Conservation (phyloP, 345 rosid species). For the Raphanus raphanistrum region DNA sequence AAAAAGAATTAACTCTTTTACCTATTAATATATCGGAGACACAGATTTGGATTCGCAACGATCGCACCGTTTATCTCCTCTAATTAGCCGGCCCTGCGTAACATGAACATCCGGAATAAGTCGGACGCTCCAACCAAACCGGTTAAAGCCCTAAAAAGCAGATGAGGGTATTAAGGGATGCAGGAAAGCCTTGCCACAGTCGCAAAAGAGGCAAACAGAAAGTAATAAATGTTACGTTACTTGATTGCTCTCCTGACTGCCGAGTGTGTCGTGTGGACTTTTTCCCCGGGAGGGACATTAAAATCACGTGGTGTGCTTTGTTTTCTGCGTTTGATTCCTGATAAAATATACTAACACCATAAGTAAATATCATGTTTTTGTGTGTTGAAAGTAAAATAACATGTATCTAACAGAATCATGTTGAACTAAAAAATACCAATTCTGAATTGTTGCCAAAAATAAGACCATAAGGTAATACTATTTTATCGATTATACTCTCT, state of each 20-base stretch:
- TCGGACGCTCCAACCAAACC: not conserved
- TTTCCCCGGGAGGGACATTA: not conserved
- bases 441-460: not conserved
- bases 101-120: not conserved
- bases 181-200: not conserved
- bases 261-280: not conserved
- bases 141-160: not conserved
- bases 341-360: not conserved
- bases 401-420: not conserved
- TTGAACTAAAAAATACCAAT: not conserved
- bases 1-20: too few relatives aligned
- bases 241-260: not conserved
- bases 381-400: not conserved
- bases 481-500: too few relatives aligned
- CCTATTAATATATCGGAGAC: too few relatives aligned
- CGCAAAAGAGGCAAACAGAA: not conserved
- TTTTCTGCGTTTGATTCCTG: not conserved
- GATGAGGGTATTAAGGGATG: not conserved
- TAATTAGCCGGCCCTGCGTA: not conserved
- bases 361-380: not conserved
- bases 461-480: not conserved
- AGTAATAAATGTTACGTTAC: not conserved
- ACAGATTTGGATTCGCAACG: too few relatives aligned
- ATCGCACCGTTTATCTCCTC: too few relatives aligned
- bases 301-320: conserved; percentile 6